Evolutionary conservation across 352 stramenopile species (phyloP).

Genomic region (Thalassiosira livingstoniorum): DNA sequence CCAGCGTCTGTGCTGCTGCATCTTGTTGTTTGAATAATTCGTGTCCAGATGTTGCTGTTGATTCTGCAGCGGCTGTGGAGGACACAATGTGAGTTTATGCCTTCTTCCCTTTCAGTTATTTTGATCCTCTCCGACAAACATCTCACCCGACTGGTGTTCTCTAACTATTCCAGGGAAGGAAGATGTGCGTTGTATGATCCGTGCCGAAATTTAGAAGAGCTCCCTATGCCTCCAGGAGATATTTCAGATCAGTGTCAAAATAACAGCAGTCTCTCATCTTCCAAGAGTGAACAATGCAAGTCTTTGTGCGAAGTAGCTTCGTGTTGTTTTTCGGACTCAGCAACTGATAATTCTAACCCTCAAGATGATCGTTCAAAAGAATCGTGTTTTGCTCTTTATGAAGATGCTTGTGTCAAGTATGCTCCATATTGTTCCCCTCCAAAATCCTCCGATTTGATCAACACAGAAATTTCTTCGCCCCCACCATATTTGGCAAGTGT

Average conservation of each 20-base stretch:
- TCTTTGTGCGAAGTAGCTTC: not conserved
- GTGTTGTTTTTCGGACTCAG: constrained; percentile 31
- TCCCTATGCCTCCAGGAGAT: constrained; percentile 5
- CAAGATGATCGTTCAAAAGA: constrained; percentile 17
- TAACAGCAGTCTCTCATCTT: not conserved
- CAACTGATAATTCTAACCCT: constrained; percentile 5
- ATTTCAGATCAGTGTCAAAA: not conserved
- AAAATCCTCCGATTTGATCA: not conserved
- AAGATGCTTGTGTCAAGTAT: too few relatives aligned
- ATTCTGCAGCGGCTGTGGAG: too few relatives aligned
- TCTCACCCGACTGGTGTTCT: not conserved
- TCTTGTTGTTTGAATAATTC: constrained; percentile 18
- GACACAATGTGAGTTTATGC: too few relatives aligned
- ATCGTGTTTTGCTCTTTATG: constrained; percentile 1
- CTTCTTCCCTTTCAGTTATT: too few relatives aligned
- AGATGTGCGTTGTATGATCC: constrained; percentile 18
- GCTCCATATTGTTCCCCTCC: constrained; percentile 11
- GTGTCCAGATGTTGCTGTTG: too few relatives aligned
- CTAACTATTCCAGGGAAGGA: not conserved
- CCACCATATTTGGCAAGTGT: not conserved
- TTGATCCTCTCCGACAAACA: too few relatives aligned
- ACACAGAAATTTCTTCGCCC: constrained; percentile 4
- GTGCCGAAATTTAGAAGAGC: constrained; percentile 2
- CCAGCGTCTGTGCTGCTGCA: constrained; percentile 1
- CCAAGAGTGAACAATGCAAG: not conserved